Percentiles rank a stretch among this genome's conserved stretches.
phyloP scores from a whole-genome alignment of 2,329 filamentous ascomycete species.

The Epicoccum nigrum region DNA sequence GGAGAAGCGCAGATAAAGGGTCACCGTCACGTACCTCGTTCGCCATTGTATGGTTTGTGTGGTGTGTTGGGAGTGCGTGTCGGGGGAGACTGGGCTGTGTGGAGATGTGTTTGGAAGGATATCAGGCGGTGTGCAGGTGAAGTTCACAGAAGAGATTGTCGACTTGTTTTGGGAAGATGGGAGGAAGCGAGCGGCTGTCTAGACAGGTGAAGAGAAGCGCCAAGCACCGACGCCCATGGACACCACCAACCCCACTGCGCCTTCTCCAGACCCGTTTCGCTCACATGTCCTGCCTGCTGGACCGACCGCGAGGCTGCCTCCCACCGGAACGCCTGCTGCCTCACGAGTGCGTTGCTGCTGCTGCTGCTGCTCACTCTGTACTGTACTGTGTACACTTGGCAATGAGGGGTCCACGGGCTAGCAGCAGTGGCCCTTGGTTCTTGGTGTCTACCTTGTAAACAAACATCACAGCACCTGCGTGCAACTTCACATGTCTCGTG shows the following conservation, averaged over 20 bases:
- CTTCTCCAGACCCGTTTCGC: constrained; percentile 26
- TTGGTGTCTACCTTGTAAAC: constrained; percentile 10
- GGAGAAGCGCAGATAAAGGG: constrained; percentile 44
- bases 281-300: constrained; percentile 22
- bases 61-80: constrained; percentile 24
- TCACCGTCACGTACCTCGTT: constrained; percentile 65
- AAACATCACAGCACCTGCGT: not conserved
- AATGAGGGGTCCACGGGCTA: constrained; percentile 17
- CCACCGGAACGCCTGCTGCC: not conserved
- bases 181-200: constrained; percentile 38
- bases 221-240: constrained; percentile 23
- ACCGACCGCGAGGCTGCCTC: constrained; percentile 11
- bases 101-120: constrained; percentile 35
- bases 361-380: too few relatives aligned
- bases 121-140: constrained; percentile 29
- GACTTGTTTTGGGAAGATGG: constrained; percentile 34
- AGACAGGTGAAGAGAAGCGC: constrained; percentile 21
- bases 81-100: constrained; percentile 22
- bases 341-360: not conserved
- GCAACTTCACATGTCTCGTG: not conserved
- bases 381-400: constrained; percentile 11
- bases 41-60: constrained; percentile 58
- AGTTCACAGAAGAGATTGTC: constrained; percentile 31
- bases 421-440: constrained; percentile 8
- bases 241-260: constrained; percentile 32